Evolutionary conservation across 2,329 filamentous ascomycete species (phyloP).

Genomic region (Penicillium digitatum): DNA sequence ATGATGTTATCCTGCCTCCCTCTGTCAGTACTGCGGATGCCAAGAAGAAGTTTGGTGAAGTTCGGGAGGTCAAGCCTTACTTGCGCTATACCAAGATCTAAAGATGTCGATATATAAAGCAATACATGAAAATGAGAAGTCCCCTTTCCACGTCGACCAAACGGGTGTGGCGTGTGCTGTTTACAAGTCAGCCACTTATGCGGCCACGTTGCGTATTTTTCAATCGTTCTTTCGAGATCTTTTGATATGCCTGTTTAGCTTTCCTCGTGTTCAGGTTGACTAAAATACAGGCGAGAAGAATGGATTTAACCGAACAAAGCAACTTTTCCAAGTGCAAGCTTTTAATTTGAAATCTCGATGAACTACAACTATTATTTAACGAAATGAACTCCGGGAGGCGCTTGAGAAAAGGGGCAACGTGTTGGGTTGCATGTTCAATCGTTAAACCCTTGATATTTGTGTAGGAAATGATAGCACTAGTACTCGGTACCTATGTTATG

Average conservation of each 20-base stretch:
- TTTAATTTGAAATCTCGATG: too few species aligned
- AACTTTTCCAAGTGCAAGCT: too few species aligned
- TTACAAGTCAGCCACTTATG: neutral
- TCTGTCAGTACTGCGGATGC: slow-evolving; percentile 79
- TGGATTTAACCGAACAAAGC: too few species aligned
- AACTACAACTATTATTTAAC: neutral
- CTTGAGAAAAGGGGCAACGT: neutral
- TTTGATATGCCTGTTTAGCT: too few species aligned
- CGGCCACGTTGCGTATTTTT: too few species aligned
- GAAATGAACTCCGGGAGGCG: neutral
- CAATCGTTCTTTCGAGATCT: too few species aligned
- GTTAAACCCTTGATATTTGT: slow-evolving; percentile 12
- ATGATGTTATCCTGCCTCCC: slow-evolving; percentile 90
- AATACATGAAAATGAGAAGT: neutral
- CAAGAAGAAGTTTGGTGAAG: slow-evolving; percentile 78
- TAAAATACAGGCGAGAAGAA: too few species aligned
- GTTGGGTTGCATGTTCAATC: neutral
- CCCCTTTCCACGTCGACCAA: neutral
- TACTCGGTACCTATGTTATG: neutral
- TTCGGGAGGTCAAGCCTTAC: slow-evolving; percentile 56
- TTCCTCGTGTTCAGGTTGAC: too few species aligned
- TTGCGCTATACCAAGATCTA: slow-evolving; percentile 23
- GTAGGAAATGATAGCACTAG: too few species aligned
- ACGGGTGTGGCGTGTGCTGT: neutral
- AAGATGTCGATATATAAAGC: neutral